These are phyloP conservation scores for Sarocladiaceae sp. DNA, from an alignment of 2,329 filamentous ascomycete genomes.

Conservation along the genomic window DNA sequence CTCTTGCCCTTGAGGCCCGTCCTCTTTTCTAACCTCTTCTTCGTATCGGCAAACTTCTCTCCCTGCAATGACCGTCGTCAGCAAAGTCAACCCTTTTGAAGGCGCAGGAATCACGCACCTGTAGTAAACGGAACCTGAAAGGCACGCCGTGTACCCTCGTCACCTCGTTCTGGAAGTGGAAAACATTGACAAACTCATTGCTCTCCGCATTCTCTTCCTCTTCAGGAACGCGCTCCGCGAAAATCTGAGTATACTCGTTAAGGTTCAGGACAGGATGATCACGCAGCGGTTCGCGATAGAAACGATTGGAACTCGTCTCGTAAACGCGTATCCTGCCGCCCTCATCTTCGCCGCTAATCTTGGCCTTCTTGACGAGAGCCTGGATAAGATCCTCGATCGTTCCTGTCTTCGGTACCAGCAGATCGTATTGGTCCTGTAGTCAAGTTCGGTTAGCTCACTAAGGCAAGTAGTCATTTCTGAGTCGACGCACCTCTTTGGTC, in stretches of 20 bases:
- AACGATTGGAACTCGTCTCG: conserved; percentile 75
- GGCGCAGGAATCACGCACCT: conserved; percentile 44
- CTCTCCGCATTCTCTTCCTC: conserved; percentile 57
- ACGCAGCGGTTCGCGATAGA: conserved; percentile 68
- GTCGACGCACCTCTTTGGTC: conserved; percentile 67
- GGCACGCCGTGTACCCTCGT: conserved; percentile 80
- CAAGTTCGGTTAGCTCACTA: no score
- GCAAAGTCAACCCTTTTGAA: neutral
- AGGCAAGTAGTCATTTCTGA: neutral
- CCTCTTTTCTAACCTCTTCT: conserved; percentile 86
- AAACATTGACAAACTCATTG: conserved; percentile 64
- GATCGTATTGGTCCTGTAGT: conserved; percentile 68
- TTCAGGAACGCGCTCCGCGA: conserved; percentile 74
- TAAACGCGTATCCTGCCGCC: conserved; percentile 70
- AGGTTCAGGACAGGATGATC: conserved; percentile 73
- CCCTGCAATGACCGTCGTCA: conserved; percentile 40
- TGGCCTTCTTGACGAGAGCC: conserved; percentile 72
- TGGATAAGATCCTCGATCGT: conserved; percentile 72
- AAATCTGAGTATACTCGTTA: conserved; percentile 77
- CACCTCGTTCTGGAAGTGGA: conserved; percentile 89
- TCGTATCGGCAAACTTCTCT: conserved; percentile 85
- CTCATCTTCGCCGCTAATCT: conserved; percentile 65
- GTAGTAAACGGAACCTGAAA: conserved; percentile 81
- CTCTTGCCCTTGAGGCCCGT: conserved; percentile 96
- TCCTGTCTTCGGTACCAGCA: conserved; percentile 84